These are phyloP conservation scores for Calonectria pseudoreteaudii DNA, from an alignment of 2,329 filamentous ascomycete species.

Conservation along the genomic window DNA sequence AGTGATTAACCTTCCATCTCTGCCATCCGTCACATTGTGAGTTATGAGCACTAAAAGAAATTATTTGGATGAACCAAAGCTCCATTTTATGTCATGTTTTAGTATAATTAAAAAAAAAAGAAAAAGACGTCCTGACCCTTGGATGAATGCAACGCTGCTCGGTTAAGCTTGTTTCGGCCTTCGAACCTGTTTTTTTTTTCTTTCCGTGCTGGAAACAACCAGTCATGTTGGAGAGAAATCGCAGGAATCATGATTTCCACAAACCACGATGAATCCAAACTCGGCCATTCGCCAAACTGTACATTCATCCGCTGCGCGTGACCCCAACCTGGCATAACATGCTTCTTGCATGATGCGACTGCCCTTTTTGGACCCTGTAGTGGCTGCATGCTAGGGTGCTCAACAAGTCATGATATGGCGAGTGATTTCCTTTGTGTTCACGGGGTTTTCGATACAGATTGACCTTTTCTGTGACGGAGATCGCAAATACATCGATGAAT, in stretches of 20 bases:
- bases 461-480: neutral
- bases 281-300: neutral
- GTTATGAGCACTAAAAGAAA: neutral
- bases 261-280: neutral
- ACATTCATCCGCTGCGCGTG: neutral
- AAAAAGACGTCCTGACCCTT: neutral
- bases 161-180: neutral
- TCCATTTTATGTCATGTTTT: neutral
- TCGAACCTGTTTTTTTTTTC: neutral
- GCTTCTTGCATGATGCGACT: constrained; percentile 30
- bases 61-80: neutral
- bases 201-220: constrained; percentile 10
- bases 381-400: neutral
- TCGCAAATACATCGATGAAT: neutral
- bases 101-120: neutral
- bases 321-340: neutral
- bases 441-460: neutral
- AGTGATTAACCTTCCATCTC: neutral
- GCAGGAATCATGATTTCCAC: constrained; percentile 40
- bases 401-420: neutral
- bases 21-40: neutral
- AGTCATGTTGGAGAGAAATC: neutral
- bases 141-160: too few species aligned
- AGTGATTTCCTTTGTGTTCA: neutral
- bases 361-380: constrained; percentile 19